phyloP scores from a whole-genome alignment of 2,329 filamentous ascomycete genomes.

The Cercospora janseana region DNA sequence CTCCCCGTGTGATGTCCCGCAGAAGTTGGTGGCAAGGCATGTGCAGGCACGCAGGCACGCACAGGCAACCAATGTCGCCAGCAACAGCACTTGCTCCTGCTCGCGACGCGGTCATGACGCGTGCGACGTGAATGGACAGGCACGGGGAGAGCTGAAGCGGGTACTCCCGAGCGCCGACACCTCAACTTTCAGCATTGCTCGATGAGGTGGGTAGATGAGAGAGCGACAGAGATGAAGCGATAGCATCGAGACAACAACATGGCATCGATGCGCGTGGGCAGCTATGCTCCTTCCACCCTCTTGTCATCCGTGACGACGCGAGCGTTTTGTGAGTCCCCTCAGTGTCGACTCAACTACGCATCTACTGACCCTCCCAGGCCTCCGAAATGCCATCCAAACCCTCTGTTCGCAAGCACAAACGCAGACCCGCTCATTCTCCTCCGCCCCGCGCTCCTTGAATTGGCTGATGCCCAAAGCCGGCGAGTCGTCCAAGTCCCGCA shows the following conservation, averaged over 20 bases:
- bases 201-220: too few relatives aligned
- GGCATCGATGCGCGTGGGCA: slow-evolving; percentile 11
- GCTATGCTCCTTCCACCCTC: slow-evolving; percentile 20
- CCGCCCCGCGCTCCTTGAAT: slow-evolving; percentile 46
- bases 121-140: slow-evolving; percentile 1
- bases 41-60: neutral
- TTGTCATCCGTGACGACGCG: slow-evolving; percentile 33
- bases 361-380: slow-evolving; percentile 38
- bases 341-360: neutral
- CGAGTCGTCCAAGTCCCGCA: slow-evolving; percentile 82
- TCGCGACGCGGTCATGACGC: slow-evolving; percentile 12
- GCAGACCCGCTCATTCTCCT: slow-evolving; percentile 31
- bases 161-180: neutral
- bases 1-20: too few relatives aligned
- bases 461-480: slow-evolving; percentile 82
- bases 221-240: neutral
- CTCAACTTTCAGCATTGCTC: slow-evolving; percentile 2
- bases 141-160: neutral
- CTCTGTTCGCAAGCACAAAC: slow-evolving; percentile 28
- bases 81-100: slow-evolving; percentile 1
- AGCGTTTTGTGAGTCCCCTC: slow-evolving; percentile 31
- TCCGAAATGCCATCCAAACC: slow-evolving; percentile 32
- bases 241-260: neutral
- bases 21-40: neutral
- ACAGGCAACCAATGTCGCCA: neutral